Percentiles rank a stretch among this genome's conserved stretches.
Evolutionary conservation across 768 basidiomycete genomes (phyloP).

Genomic region (Mycena latifolia): DNA sequence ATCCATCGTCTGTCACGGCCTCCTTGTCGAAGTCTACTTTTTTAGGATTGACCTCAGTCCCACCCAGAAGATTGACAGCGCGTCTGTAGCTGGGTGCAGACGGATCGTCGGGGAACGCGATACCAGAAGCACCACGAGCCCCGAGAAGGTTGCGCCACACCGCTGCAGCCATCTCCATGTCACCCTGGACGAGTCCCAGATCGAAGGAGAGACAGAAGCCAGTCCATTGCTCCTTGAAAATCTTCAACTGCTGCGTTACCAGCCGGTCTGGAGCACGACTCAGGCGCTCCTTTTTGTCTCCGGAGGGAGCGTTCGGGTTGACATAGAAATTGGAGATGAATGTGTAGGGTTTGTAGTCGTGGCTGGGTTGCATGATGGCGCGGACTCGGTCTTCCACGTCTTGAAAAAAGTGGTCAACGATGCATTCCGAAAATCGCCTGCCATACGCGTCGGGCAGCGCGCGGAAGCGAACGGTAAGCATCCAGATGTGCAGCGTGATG

Average conservation of each 20-base stretch:
- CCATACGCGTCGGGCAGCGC: slow-evolving; percentile 80
- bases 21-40: slow-evolving; percentile 70
- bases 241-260: slow-evolving; percentile 90
- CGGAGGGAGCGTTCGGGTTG: slow-evolving; percentile 56
- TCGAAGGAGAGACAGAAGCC: slow-evolving; percentile 87
- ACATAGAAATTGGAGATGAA: slow-evolving; percentile 58
- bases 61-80: slow-evolving; percentile 78
- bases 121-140: slow-evolving; percentile 82
- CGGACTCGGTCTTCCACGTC: slow-evolving; percentile 94
- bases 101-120: slow-evolving; percentile 55
- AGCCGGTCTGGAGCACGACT: slow-evolving; percentile 78
- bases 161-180: slow-evolving; percentile 87
- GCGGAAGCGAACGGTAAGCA: slow-evolving; percentile 89
- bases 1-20: slow-evolving; percentile 72
- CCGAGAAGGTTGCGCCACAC: slow-evolving; percentile 95
- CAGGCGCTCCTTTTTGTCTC: slow-evolving; percentile 40
- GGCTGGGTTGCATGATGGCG: slow-evolving; percentile 74
- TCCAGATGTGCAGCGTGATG: slow-evolving; percentile 93
- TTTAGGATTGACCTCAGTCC: slow-evolving; percentile 69
- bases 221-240: slow-evolving; percentile 92
- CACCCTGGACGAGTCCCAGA: slow-evolving; percentile 78
- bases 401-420: slow-evolving; percentile 96
- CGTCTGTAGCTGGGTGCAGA: slow-evolving; percentile 60
- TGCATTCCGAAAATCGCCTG: slow-evolving; percentile 77
- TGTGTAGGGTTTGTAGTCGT: slow-evolving; percentile 59